Evolutionary conservation across 176 grass and related monocot genomes (phyloP), one percentile per base, ranked within the genome.

Genomic region (Oryza coarctata): DNA sequence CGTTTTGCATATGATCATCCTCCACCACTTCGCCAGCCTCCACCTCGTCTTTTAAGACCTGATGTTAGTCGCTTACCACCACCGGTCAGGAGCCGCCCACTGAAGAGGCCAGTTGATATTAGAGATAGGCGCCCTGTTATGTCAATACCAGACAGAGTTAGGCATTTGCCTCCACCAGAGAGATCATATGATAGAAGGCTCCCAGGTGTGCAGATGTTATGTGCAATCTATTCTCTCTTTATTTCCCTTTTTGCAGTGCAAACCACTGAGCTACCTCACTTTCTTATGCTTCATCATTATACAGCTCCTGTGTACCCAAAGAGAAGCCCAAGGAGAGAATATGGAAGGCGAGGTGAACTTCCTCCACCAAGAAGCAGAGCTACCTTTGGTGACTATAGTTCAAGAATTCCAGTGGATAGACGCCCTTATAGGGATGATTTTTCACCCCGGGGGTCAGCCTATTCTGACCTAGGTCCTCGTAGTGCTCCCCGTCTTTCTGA

Each of bases 361-460:
- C 93, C 87, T 85, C 93, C 87, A 7, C 70, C 93, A 38, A 88
- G 87, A 85, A 91, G 76, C 80, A 89, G 85, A 82, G 81, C 82
- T 76, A 25, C 41, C 11, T 49, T 65, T 80, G 47, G 60, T 71
- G 93, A 98, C 68, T 98, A 95, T 74, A 65, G 68, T 45, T 73
- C 87, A 36, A 87, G 88, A 84, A 65, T 87, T 87, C 93, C 91
- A 71, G 57, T 74, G 23, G 90, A 93, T 76, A 93, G 76, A 70
- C 86, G 36, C 34, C 73, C 76, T 82, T 93, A 89, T 40, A 98
- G 85, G 79, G 90, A 98, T 50, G 90, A 95, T 20, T 94, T 91
- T 80, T 88, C 47, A 20, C 86, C 87, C 25, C 89, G 89, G 22
- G 89, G 85, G 29, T 77, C 93, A 45, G 62, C 81, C 60, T 94